Conservation (phyloP, 306 rosid genomes). For the Rosa rugosa region DNA sequence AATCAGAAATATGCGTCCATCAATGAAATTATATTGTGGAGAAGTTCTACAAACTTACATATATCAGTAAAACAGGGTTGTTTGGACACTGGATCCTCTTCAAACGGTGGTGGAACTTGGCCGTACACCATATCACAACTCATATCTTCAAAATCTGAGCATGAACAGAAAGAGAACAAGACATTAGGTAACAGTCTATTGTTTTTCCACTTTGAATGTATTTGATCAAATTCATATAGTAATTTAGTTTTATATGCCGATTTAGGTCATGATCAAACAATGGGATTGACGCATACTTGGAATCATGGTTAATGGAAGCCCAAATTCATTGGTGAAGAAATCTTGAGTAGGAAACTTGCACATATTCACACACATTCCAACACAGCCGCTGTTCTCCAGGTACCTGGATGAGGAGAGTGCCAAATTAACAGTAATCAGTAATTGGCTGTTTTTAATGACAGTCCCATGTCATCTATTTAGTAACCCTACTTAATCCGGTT, state of each 20-base stretch:
- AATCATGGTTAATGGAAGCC: slow-evolving; percentile 93
- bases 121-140: slow-evolving; percentile 98
- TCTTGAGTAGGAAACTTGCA: slow-evolving; percentile 98
- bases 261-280: not conserved
- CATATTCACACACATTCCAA: slow-evolving; percentile 97
- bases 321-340: slow-evolving; percentile 93
- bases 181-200: not conserved
- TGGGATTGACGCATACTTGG: slow-evolving; percentile 58
- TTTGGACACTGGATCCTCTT: slow-evolving; percentile 84
- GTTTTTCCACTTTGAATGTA: not conserved
- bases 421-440: not conserved
- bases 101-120: slow-evolving; percentile 74
- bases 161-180: not conserved
- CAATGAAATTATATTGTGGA: not conserved
- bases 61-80: slow-evolving; percentile 75
- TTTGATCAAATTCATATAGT: not conserved
- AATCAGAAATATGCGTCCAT: slow-evolving; percentile 16
- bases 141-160: slow-evolving; percentile 93
- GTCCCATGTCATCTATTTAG: too few relatives aligned
- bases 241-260: not conserved
- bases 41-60: slow-evolving; percentile 46
- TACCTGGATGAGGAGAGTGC: slow-evolving; percentile 46
- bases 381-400: slow-evolving; percentile 94
- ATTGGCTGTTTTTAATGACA: too few relatives aligned
- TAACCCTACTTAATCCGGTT: not conserved